Percentiles rank a stretch among this genome's conserved stretches.
Conservation (phyloP, 768 basidiomycete species). For the Trametes meyenii region DNA sequence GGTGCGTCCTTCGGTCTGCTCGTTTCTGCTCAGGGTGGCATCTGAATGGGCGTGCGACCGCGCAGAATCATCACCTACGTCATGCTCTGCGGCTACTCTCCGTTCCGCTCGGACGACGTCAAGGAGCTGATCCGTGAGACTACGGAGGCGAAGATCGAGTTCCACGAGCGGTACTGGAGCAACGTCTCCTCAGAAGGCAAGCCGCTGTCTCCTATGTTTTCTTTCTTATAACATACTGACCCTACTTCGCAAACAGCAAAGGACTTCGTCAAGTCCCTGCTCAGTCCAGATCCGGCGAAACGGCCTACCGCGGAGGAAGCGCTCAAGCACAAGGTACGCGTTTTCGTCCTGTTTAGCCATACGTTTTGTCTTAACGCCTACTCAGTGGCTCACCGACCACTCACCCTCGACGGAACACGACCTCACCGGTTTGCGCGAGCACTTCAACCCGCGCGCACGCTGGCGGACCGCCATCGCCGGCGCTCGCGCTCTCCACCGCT, state of each 20-base stretch:
- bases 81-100: conserved; percentile 92
- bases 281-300: conserved; percentile 68
- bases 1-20: conserved; percentile 49
- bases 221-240: background rate
- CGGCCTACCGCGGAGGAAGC: conserved; percentile 80
- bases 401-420: conserved; percentile 73
- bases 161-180: conserved; percentile 94
- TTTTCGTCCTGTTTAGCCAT: background rate
- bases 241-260: conserved; percentile 60
- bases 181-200: conserved; percentile 80
- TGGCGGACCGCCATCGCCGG: conserved; percentile 74
- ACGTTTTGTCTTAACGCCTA: background rate
- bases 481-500: conserved; percentile 42
- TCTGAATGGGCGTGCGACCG: background rate
- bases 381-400: conserved; percentile 75
- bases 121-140: conserved; percentile 81
- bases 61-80: conserved; percentile 92
- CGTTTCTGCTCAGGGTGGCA: background rate
- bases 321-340: conserved; percentile 60
- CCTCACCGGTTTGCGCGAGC: conserved; percentile 74
- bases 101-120: conserved; percentile 85
- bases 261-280: conserved; percentile 71
- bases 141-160: conserved; percentile 81
- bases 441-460: conserved; percentile 75
- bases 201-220: background rate